These are phyloP conservation scores for Telfairia occidentalis DNA, from an alignment of 331 rosid species.

Conservation along the genomic window DNA sequence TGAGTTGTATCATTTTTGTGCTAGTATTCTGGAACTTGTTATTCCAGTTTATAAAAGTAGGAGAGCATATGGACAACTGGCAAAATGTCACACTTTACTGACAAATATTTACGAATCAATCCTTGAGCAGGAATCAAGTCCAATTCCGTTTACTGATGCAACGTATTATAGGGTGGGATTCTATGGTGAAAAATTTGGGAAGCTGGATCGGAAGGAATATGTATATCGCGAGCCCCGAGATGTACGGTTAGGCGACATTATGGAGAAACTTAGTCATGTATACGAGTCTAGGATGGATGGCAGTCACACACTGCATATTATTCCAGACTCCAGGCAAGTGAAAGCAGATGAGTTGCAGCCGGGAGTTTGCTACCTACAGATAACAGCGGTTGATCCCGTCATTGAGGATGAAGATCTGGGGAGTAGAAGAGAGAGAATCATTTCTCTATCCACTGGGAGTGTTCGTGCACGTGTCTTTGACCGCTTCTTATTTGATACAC, in stretches of 20 bases:
- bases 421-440: conserved; percentile 84
- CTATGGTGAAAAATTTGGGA: conserved; percentile 81
- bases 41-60: conserved; percentile 94
- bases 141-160: conserved; percentile 91
- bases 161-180: conserved; percentile 95
- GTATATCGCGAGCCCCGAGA: conserved; percentile 92
- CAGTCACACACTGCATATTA: conserved; percentile 67
- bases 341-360: conserved; percentile 92
- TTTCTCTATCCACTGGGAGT: conserved; percentile 87
- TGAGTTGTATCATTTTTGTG: conserved; percentile 94
- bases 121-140: conserved; percentile 96
- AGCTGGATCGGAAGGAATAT: conserved; percentile 69
- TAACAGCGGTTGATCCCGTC: conserved; percentile 93
- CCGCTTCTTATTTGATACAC: conserved; percentile 93
- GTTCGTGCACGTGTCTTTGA: conserved; percentile 93
- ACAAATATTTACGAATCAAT: conserved; percentile 81
- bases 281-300: conserved; percentile 92
- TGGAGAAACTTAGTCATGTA: conserved; percentile 92
- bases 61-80: conserved; percentile 82
- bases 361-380: conserved; percentile 90
- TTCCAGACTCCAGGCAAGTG: conserved; percentile 96
- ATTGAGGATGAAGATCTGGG: conserved; percentile 98
- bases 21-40: conserved; percentile 90
- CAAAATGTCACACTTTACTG: conserved; percentile 85
- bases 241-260: conserved; percentile 90